phyloP scores from a whole-genome alignment of 2,329 filamentous ascomycete genomes.

The Magnaporthiopsis incrustans region DNA sequence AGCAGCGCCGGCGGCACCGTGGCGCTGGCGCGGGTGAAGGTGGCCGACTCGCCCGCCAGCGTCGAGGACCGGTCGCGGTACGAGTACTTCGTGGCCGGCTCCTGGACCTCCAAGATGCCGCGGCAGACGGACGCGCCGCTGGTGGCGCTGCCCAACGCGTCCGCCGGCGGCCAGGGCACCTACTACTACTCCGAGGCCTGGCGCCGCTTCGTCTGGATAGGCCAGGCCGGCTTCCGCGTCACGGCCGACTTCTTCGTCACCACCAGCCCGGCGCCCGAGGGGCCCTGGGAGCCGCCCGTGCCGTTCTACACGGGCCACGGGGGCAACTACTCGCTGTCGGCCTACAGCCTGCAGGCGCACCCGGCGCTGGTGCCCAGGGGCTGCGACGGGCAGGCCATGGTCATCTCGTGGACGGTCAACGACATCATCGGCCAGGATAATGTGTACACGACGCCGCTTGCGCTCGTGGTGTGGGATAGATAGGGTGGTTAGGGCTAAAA shows the following conservation, averaged over 20 bases:
- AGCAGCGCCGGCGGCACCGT: not conserved
- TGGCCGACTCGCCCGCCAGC: not conserved
- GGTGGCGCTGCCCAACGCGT: slow-evolving; percentile 4
- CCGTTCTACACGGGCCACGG: not conserved
- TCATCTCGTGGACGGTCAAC: slow-evolving; percentile 4
- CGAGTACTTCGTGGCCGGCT: slow-evolving; percentile 3
- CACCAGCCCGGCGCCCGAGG: slow-evolving; percentile 5
- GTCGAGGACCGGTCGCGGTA: slow-evolving; percentile 2
- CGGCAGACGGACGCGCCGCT: not conserved
- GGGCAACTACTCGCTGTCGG: slow-evolving; percentile 1
- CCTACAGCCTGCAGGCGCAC: slow-evolving; percentile 4
- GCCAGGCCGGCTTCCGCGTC: not conserved
- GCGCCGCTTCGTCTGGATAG: slow-evolving; percentile 4
- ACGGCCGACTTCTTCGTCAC: slow-evolving; percentile 3
- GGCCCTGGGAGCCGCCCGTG: slow-evolving; percentile 2
- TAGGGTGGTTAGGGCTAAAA: too few species aligned
- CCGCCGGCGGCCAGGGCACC: slow-evolving; percentile 6
- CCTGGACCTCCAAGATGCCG: not conserved
- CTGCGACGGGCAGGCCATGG: not conserved
- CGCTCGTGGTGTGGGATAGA: not conserved
- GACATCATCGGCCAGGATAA: not conserved
- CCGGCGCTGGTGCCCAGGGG: not conserved
- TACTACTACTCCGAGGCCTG: slow-evolving; percentile 5
- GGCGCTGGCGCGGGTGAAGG: slow-evolving; percentile 1
- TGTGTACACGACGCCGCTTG: slow-evolving; percentile 3